These are phyloP conservation scores for Conringia planisiliqua DNA, from an alignment of 345 rosid genomes.

Conservation along the genomic window DNA sequence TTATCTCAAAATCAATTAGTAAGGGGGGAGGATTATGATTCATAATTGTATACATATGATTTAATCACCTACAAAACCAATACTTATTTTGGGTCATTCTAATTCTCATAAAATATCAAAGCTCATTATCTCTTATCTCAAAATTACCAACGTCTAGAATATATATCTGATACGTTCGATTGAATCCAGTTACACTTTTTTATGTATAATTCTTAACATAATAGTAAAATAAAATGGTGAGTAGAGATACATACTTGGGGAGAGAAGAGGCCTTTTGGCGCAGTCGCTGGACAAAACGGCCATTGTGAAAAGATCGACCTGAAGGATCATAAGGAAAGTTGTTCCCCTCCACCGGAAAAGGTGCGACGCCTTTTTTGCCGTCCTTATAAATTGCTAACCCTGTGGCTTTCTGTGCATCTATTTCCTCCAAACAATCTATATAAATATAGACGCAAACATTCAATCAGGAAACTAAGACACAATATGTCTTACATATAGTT, in stretches of 20 bases:
- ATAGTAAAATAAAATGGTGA: background rate
- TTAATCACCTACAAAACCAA: background rate
- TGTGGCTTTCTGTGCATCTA: constrained; percentile 26
- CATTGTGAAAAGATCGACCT: constrained; percentile 31
- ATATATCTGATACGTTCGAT: background rate
- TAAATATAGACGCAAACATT: background rate
- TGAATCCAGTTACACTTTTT: background rate
- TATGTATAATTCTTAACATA: background rate
- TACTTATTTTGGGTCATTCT: background rate
- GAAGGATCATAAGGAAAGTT: constrained; percentile 22
- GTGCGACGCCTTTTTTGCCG: background rate
- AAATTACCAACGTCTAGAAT: background rate
- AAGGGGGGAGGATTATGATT: background rate
- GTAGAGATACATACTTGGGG: constrained; percentile 13
- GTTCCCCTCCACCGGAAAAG: constrained; percentile 23
- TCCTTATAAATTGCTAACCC: constrained; percentile 25
- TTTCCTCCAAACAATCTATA: constrained; percentile 36
- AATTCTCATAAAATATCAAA: background rate
- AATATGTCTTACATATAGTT: background rate
- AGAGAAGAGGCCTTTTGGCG: constrained; percentile 37
- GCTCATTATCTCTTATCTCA: background rate
- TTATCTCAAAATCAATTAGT: background rate
- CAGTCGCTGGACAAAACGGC: constrained; percentile 32
- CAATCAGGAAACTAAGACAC: background rate
- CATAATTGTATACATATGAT: background rate